Evolutionary conservation across 169 alveolate genomes (phyloP), one percentile per base, ranked within the genome.

Genomic region (Fabrea salina): DNA sequence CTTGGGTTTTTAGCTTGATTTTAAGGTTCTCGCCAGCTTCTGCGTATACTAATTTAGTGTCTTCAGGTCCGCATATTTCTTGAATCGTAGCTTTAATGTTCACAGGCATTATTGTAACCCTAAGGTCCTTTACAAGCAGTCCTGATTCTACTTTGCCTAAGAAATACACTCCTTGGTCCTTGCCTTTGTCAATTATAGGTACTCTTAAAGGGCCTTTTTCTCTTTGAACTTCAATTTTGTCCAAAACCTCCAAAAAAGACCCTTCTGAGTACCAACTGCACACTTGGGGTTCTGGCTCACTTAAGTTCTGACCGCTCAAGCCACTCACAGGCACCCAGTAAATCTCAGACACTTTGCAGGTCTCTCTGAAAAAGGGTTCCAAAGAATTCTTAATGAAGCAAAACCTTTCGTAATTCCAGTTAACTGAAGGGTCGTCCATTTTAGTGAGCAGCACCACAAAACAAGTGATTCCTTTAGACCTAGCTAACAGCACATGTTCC

Each of bases 81-180:
- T 50, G 74, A 47, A 93, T 91, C 53, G 91, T 75, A 67, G 87
- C 76, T 57, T 85, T 75, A n/a, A 72, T 41, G 43, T 76, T 76
- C 33, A 77, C 68, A 27, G 96, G 97, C 93, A 86, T 86, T 25
- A 91, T 59, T 11, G 90, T 82, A 49, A 89, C 85, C 51, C 88
- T 84, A 50, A 82, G 82, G 32, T 95, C 95, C 50, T 86, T 86
- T 70, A 82, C 82, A 30, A 93, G 76, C 1, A 90, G 90, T 47
- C 97, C 97, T 56, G 89, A 68, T 82, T 93, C 96, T 22, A 93
- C 83, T 82, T 93, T 93, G 5, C 97, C 97, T 79, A 88, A 88
- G 7, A 89, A 72, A 80, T 86, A 87, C 22, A 85, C 79, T 0
- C 68, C 41, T 82, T 81, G 75, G 67, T 89, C 97, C 75, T 88